A percentile compares a stretch with the other conserved stretches of the same genome.
Evolutionary conservation across 495 filamentous ascomycete species (phyloP).

Genomic region (Sphaerosporella brunnea): DNA sequence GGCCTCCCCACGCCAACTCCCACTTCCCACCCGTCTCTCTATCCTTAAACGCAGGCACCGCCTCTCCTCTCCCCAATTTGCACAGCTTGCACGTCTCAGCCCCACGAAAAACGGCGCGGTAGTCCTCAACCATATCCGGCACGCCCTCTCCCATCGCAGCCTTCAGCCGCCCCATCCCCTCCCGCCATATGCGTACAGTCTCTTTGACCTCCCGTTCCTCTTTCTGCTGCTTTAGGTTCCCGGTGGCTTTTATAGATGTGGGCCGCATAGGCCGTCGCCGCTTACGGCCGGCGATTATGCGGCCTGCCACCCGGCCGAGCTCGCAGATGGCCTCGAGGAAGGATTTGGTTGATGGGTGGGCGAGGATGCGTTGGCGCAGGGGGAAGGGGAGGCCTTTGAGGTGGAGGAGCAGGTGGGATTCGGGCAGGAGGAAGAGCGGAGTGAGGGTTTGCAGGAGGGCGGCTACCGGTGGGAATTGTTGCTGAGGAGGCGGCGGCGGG

Average conservation of each 20-base stretch:
- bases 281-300: constrained; percentile 70
- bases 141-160: constrained; percentile 34
- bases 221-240: constrained; percentile 44
- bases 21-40: constrained; percentile 92
- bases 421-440: constrained; percentile 40
- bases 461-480: constrained; percentile 42
- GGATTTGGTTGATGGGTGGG: constrained; percentile 35
- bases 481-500: background rate
- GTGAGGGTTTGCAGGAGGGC: constrained; percentile 62
- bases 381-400: constrained; percentile 35
- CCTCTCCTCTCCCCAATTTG: constrained; percentile 70
- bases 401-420: constrained; percentile 36
- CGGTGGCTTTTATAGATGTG: constrained; percentile 70
- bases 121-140: constrained; percentile 48
- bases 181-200: constrained; percentile 53
- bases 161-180: constrained; percentile 43
- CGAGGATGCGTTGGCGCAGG: constrained; percentile 39
- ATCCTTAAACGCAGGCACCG: constrained; percentile 54
- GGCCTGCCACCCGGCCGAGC: constrained; percentile 49
- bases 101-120: constrained; percentile 38
- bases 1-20: constrained; percentile 67
- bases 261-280: constrained; percentile 86
- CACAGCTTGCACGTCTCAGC: constrained; percentile 74
- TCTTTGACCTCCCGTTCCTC: constrained; percentile 81
- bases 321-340: constrained; percentile 39